These are phyloP conservation scores for Leishmania turanica DNA, from an alignment of 208 protist genomes.

Conservation along the genomic window DNA sequence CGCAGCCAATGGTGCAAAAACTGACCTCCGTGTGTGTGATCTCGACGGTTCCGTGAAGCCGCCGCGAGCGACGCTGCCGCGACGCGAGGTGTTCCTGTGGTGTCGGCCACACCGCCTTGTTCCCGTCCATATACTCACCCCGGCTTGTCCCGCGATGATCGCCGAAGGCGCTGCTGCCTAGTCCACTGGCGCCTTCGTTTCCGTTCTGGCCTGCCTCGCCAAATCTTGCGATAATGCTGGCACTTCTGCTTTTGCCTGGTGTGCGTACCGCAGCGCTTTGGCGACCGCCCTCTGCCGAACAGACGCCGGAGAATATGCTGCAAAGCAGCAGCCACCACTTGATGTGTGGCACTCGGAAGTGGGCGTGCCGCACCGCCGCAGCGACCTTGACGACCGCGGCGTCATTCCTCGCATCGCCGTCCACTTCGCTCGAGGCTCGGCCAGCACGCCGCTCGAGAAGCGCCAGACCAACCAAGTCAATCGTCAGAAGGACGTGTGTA, in stretches of 20 bases:
- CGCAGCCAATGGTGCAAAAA: not conserved
- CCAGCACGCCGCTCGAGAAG: not conserved
- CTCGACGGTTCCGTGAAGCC: constrained; percentile 17
- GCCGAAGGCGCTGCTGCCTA: constrained; percentile 1
- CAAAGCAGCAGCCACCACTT: constrained; percentile 28
- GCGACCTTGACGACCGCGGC: not conserved
- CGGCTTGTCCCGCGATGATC: not conserved
- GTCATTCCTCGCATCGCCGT: not conserved
- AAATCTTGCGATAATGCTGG: not conserved
- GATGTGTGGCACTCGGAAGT: constrained; percentile 22
- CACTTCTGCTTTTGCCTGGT: not conserved
- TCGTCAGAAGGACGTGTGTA: constrained; percentile 13
- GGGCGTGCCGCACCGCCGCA: constrained; percentile 11
- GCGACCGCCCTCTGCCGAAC: too few species aligned
- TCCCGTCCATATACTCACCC: not conserved
- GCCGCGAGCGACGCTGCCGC: not conserved
- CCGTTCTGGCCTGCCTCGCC: not conserved
- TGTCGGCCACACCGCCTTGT: not conserved
- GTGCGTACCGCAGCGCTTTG: not conserved
- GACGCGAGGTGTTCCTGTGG: not conserved
- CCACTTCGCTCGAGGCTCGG: not conserved
- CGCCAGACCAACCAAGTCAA: constrained; percentile 7
- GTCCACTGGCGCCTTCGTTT: not conserved
- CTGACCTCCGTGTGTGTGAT: constrained; percentile 8
- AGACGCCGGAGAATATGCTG: not conserved